Percentiles rank a stretch among this genome's conserved stretches.
phyloP scores from a whole-genome alignment of 257 asterid genomes.

The Jacaranda mimosifolia region DNA sequence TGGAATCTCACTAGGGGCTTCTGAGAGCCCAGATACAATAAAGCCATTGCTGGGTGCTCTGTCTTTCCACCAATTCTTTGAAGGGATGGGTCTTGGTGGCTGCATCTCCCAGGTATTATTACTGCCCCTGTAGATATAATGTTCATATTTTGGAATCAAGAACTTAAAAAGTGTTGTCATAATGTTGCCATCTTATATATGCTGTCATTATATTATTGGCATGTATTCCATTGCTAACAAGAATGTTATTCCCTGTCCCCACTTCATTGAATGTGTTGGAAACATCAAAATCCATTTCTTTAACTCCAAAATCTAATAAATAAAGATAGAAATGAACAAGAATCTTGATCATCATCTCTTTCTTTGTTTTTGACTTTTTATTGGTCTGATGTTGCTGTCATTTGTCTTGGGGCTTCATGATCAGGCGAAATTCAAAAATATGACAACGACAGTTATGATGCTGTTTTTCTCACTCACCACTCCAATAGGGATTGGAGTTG shows the following conservation, averaged over 20 bases:
- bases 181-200: constrained; percentile 34
- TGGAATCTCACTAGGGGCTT: constrained; percentile 67
- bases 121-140: constrained; percentile 8
- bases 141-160: constrained; percentile 14
- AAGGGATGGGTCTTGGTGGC: constrained; percentile 80
- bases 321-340: constrained; percentile 2
- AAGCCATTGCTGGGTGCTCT: constrained; percentile 66
- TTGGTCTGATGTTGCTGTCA: not conserved
- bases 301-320: not conserved
- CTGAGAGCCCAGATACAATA: constrained; percentile 52
- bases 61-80: constrained; percentile 73
- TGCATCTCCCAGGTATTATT: constrained; percentile 66
- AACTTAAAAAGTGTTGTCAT: constrained; percentile 25
- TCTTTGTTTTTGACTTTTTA: not conserved
- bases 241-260: constrained; percentile 45
- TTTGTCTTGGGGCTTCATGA: not conserved
- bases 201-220: constrained; percentile 17
- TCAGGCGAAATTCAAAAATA: constrained; percentile 62
- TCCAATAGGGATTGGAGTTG: constrained; percentile 63
- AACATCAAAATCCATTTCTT: not conserved
- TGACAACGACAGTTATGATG: constrained; percentile 61
- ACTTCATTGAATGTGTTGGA: not conserved
- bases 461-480: constrained; percentile 65
- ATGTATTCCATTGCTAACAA: constrained; percentile 26
- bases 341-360: not conserved